Percentiles rank a stretch among this genome's conserved stretches.
These are phyloP conservation scores for Podaxis rugospora DNA, from an alignment of 768 basidiomycete species.

Conservation along the genomic window DNA sequence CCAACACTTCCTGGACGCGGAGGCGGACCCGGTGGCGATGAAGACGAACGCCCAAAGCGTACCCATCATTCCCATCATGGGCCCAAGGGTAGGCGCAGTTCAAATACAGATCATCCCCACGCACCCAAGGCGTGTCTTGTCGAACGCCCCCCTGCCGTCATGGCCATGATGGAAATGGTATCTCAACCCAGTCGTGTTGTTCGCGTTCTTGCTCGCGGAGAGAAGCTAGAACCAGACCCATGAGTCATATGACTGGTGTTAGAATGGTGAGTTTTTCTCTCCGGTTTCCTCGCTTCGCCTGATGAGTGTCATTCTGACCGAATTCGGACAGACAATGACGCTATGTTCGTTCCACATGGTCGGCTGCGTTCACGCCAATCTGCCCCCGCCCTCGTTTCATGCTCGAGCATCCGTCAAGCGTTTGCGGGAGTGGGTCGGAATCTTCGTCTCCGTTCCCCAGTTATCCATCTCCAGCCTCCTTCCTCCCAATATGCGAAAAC, in stretches of 20 bases:
- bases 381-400: not conserved
- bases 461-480: too few relatives aligned
- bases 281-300: not conserved
- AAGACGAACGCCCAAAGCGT: slow-evolving; percentile 26
- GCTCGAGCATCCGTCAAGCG: not conserved
- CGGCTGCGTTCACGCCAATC: slow-evolving; percentile 6
- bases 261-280: not conserved
- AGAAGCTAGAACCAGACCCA: slow-evolving; percentile 65
- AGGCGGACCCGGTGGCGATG: slow-evolving; percentile 23
- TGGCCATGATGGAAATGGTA: slow-evolving; percentile 79
- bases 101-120: slow-evolving; percentile 15
- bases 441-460: not conserved
- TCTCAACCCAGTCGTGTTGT: slow-evolving; percentile 73
- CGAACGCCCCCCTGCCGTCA: slow-evolving; percentile 72
- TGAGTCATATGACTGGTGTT: slow-evolving; percentile 4
- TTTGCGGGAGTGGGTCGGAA: not conserved
- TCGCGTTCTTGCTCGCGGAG: slow-evolving; percentile 76
- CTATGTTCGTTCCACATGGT: slow-evolving; percentile 1
- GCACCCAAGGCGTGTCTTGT: slow-evolving; percentile 43
- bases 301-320: not conserved
- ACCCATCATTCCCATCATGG: slow-evolving; percentile 18
- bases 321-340: not conserved
- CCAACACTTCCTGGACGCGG: slow-evolving; percentile 35
- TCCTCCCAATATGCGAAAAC: not conserved
- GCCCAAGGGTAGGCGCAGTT: slow-evolving; percentile 22